These are phyloP conservation scores for Colletotrichum graminicola DNA, from an alignment of 2,329 filamentous ascomycete genomes.

Conservation along the genomic window DNA sequence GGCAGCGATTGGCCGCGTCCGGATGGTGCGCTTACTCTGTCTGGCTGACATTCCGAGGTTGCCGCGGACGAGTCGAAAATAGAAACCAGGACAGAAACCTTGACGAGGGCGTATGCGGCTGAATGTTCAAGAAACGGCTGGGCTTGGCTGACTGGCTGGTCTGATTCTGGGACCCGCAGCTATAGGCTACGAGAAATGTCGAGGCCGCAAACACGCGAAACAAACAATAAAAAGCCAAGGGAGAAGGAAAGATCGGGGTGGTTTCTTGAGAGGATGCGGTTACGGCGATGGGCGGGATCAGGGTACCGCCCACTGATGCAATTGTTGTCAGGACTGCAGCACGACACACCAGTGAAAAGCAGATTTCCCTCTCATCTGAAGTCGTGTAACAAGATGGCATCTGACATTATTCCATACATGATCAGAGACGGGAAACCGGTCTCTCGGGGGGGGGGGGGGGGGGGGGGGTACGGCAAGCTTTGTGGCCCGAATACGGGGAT, in stretches of 20 bases:
- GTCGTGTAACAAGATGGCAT: not conserved
- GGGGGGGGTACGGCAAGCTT: not conserved
- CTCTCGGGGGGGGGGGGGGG: not conserved
- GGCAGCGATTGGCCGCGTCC: not conserved
- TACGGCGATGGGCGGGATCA: not conserved
- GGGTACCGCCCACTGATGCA: not conserved
- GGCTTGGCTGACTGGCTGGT: not conserved
- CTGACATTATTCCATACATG: not conserved
- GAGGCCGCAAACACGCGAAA: not conserved
- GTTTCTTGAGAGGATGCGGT: not conserved
- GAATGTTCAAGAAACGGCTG: not conserved
- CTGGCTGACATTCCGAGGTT: not conserved
- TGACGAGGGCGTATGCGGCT: not conserved
- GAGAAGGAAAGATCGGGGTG: not conserved
- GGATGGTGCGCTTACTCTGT: not conserved
- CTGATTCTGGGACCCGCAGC: not conserved
- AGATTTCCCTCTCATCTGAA: not conserved
- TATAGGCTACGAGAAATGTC: too few relatives aligned
- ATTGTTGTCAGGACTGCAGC: not conserved
- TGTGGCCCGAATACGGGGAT: not conserved
- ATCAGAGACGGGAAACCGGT: not conserved
- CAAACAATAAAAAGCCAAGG: not conserved
- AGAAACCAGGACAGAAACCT: not conserved
- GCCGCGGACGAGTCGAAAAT: not conserved
- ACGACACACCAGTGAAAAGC: not conserved